phyloP scores from a whole-genome alignment of 768 basidiomycete genomes.

The Krasilnikovozyma curviuscula region DNA sequence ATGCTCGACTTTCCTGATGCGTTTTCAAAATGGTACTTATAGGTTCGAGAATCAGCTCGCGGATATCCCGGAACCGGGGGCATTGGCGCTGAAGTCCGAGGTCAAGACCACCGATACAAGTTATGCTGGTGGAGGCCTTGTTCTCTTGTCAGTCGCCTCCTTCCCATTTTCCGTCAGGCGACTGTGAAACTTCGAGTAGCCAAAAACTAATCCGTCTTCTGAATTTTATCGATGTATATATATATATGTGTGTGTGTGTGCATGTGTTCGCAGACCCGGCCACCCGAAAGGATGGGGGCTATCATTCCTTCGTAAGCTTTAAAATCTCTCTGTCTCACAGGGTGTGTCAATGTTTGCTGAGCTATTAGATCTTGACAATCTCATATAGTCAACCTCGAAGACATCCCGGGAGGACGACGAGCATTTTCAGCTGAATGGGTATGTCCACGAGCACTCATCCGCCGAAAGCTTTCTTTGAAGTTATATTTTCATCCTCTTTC shows the following conservation, averaged over 20 bases:
- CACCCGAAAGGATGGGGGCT: slow-evolving; percentile 11
- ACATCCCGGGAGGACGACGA: slow-evolving; percentile 9
- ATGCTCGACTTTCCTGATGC: too few species aligned
- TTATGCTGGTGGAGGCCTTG: slow-evolving; percentile 1
- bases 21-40: too few species aligned
- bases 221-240: too few species aligned
- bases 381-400: slow-evolving; percentile 10
- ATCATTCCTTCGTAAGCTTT: slow-evolving; percentile 8
- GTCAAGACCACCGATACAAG: slow-evolving; percentile 6
- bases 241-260: too few species aligned
- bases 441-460: too few species aligned
- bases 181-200: too few species aligned
- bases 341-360: too few species aligned
- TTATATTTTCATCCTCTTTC: too few species aligned
- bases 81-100: slow-evolving; percentile 3
- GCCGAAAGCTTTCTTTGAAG: too few species aligned
- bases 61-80: slow-evolving; percentile 6
- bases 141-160: slow-evolving; percentile 7
- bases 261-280: slow-evolving; percentile 9
- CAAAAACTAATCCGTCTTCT: too few species aligned
- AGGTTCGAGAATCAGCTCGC: slow-evolving; percentile 12
- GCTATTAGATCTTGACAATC: background rate
- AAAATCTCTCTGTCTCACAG: too few species aligned
- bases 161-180: too few species aligned
- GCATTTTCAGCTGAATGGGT: slow-evolving; percentile 12